Conservation (phyloP, 768 basidiomycete genomes). For the Tricholoma flavovirens region DNA sequence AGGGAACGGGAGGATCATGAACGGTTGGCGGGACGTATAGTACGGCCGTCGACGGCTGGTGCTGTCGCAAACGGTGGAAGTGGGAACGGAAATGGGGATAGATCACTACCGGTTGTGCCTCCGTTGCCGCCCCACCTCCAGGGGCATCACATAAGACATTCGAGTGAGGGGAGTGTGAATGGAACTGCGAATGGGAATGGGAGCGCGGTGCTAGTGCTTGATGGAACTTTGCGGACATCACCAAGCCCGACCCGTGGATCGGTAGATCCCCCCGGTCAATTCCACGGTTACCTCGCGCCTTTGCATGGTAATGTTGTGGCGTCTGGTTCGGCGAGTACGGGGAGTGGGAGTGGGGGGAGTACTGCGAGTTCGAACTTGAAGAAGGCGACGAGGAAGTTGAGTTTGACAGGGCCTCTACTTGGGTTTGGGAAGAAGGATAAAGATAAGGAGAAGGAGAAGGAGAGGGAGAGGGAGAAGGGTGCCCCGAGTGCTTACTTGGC, state of each 20-base stretch:
- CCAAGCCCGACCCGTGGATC: background rate
- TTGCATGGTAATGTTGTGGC: conserved; percentile 10
- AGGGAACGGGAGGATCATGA: conserved; percentile 1
- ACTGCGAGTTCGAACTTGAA: conserved; percentile 21
- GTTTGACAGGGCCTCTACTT: conserved; percentile 58
- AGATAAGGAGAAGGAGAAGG: conserved; percentile 33
- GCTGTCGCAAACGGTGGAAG: conserved; percentile 13
- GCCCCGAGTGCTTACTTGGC: conserved; percentile 7
- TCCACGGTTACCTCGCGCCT: background rate
- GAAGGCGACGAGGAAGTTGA: conserved; percentile 59
- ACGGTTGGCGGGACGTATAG: conserved; percentile 1
- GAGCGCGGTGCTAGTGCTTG: background rate
- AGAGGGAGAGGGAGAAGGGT: conserved; percentile 15
- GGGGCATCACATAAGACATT: background rate
- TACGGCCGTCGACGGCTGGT: conserved; percentile 38
- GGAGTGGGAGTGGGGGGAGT: conserved; percentile 14
- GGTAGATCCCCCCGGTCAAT: background rate
- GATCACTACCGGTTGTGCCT: conserved; percentile 11
- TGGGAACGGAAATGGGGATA: conserved; percentile 8
- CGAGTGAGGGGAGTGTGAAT: background rate
- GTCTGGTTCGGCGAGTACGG: background rate
- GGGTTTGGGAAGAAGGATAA: conserved; percentile 47
- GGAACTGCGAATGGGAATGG: background rate
- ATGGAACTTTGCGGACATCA: background rate
- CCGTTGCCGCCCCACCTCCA: background rate